Conservation (phyloP, 345 rosid genomes). For the Salix viminalis region DNA sequence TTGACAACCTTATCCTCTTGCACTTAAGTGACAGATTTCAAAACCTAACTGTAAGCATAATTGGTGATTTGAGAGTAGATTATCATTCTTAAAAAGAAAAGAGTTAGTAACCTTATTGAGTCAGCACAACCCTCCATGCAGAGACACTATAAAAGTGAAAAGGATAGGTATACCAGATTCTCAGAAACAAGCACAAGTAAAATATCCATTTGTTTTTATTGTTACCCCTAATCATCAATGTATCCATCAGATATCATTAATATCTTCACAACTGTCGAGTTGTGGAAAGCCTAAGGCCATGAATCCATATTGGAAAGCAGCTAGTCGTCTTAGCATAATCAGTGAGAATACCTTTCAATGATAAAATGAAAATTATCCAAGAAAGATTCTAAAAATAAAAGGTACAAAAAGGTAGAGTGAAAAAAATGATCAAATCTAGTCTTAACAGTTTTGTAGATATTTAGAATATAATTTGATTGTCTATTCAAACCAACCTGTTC, state of each 20-base stretch:
- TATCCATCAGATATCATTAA: neutral
- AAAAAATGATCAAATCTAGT: neutral
- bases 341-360: neutral
- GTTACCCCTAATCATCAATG: neutral
- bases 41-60: neutral
- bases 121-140: neutral
- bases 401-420: neutral
- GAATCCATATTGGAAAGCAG: neutral
- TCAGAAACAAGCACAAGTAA: neutral
- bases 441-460: neutral
- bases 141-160: neutral
- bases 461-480: neutral
- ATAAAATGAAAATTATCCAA: neutral
- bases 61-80: neutral
- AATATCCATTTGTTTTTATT: neutral
- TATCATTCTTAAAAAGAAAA: neutral
- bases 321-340: neutral
- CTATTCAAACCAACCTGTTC: conserved; percentile 55
- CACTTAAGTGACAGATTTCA: neutral
- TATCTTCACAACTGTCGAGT: neutral
- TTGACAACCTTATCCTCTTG: neutral
- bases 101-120: neutral
- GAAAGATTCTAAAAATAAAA: neutral
- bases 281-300: neutral
- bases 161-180: neutral